These are phyloP conservation scores for Blumeria graminis DNA, from an alignment of 2,329 filamentous ascomycete genomes.

Conservation along the genomic window DNA sequence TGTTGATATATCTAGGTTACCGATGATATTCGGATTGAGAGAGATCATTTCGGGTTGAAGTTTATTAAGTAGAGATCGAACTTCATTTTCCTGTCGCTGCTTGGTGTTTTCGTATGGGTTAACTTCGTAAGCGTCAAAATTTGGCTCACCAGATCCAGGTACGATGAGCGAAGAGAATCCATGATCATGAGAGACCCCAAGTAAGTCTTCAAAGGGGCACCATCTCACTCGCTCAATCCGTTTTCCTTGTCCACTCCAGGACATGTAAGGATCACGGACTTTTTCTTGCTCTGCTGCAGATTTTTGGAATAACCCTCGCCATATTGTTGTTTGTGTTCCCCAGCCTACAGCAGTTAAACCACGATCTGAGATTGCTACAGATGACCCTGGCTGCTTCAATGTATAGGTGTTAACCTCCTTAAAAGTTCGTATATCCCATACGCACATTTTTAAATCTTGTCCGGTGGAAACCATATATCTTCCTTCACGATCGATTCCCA, in stretches of 20 bases:
- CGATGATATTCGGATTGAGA: constrained; percentile 76
- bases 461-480: constrained; percentile 89
- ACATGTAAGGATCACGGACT: constrained; percentile 73
- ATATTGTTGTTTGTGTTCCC: constrained; percentile 73
- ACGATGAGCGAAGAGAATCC: constrained; percentile 82
- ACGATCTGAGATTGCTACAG: constrained; percentile 69
- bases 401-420: constrained; percentile 80
- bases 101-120: constrained; percentile 91
- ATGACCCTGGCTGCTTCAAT: constrained; percentile 57
- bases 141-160: constrained; percentile 86
- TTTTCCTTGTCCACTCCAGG: constrained; percentile 70
- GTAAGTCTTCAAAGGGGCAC: constrained; percentile 87
- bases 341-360: constrained; percentile 74
- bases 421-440: constrained; percentile 91
- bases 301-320: constrained; percentile 73
- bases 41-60: constrained; percentile 93
- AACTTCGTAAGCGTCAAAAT: constrained; percentile 78
- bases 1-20: constrained; percentile 60
- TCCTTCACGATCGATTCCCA: constrained; percentile 72
- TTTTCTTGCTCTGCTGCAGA: constrained; percentile 47
- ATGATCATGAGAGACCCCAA: constrained; percentile 61
- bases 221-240: constrained; percentile 61
- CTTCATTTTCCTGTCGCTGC: constrained; percentile 80
- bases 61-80: constrained; percentile 79
- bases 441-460: constrained; percentile 74